Base-by-base conservation (phyloP, 2,329 filamentous ascomycete genomes). In the Sclerotinia nivalis region DNA sequence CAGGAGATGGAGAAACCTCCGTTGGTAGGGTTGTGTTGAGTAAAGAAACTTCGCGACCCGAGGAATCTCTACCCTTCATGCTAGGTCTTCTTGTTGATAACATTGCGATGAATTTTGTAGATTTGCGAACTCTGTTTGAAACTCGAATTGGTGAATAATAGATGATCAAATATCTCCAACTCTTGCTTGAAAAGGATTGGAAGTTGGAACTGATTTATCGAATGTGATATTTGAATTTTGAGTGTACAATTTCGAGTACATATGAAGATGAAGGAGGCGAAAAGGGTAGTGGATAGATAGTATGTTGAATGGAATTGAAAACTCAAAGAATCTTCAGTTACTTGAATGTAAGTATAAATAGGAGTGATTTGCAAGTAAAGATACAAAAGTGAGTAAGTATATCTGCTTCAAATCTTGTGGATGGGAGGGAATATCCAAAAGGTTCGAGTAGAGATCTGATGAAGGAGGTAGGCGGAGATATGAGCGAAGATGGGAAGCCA, bases 41-140 rank as follows among this genome's bases (percentile, higher is more conserved):
- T 13, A 89, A 81, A 66, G 87, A 89, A 76, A 89, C 84, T 78
- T 83, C 81, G 74, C 85, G 85, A 74, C 87, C 87, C 55, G 83
- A 81, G 56, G 86, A 85, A 78, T 89, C 84, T 75, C 83, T 81
- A 66, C 82, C 84, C 72, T 87, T 83, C 85, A 89, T 88, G 73
- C 71, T 80, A 70, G 75, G 73, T 73, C 75, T 67, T 56, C 31
- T 43, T n/a, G 20, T 8, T 2, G 65, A 18, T 20, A 70, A 31
- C 73, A 75, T 76, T 37, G 60, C 12, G 60, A 22, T 40, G 4
- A 6, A 50, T 34, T 15, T 15, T n/a, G 28, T 45, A 66, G 65
- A 20, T 34, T 45, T 58, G 37, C n/a, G 10, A 40, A 49, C 25
- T 69, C n/a, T 15, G 5, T 2, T 31, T n/a, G 25, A 25, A n/a